Evolutionary conservation across 1,284 basidiomycete genomes (phyloP), one percentile per base, ranked within the genome.

Genomic region (Naganishia sp.): DNA sequence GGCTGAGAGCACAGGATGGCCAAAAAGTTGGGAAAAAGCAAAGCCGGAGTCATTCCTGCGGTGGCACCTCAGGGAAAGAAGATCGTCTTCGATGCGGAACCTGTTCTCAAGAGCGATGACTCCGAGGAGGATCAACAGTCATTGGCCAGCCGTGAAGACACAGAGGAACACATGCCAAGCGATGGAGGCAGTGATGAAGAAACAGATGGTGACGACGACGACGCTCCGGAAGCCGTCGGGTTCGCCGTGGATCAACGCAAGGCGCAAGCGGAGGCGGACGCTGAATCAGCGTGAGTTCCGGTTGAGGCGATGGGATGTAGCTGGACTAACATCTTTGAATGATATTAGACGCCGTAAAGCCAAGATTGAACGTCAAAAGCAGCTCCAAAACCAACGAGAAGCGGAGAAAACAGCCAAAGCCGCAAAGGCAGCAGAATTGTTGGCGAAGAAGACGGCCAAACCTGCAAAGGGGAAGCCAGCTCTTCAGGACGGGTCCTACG

Each of bases 141-240:
- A 23, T 18, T 32, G 32, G 10, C 32, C 10, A 46, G 25, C 21
- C n/a, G 21, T 9, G 25, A 35, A 18, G 28, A 31, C 23, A 41
- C 35, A 25, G 47, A 49, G 21, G 47, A 61, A 31, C 21, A 3
- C 15, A 31, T 32, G 6, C 6, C 10, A 11, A 35, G 18, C 47
- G 58, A 35, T 9, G 39, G 32, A 6, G 51, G 51, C 2, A 63
- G 61, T 42, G 21, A 56, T 0, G 56, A 65, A n/a, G 55, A 61
- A 17, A 42, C 32, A 15, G 54, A 45, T 10, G 50, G 47, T n/a
- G 67, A 68, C 35, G 57, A 65, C 47, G 63, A 68, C 42, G 63
- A 65, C 1, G 67, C 67, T 39, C 67, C 67, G 10, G 67, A 68
- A 58, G 52, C 56, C 6, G 63, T 68, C 32, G 63, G 63, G 11